Base-by-base conservation (phyloP, 2,329 filamentous ascomycete species). In the Cordyceps fumosorosea region DNA sequence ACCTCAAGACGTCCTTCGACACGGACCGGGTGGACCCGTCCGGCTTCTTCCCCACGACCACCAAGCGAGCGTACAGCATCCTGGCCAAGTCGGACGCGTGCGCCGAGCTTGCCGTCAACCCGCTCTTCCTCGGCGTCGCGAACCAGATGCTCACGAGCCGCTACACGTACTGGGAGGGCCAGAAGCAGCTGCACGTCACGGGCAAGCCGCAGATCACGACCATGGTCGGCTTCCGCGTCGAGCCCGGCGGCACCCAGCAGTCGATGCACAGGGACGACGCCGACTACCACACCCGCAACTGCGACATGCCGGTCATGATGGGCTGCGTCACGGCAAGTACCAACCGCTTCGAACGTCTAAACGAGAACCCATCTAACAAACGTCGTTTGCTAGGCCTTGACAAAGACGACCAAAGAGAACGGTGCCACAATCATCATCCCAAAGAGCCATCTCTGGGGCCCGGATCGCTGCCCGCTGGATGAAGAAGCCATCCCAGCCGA, bases 391-490 rank as follows among this genome's bases (percentile, higher is more conserved):
- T 5, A 69, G 67, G 74, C 76, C 1, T 64, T 75, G 60, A 75
- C 73, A 4, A 76, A 71, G 66, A 77, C 74, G 0, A 77, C 75
- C 1, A 70, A 69, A 20, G 73, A 75, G 45, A 78, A 78, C 51
- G 76, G 76, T 0, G 76, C 75, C 1, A 78, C 76, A 0, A 67
- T 76, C n/a, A 73, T 72, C 1, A 77, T 78, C 45, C 76, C 76
- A 0, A 71, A 72, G 6, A 75, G 72, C 12, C 76, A 78, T 63
- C 67, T 76, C 4, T 78, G 76, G 76, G 74, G 71, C 0, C 68
- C 72, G 6, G 73, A 77, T 0, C 69, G 73, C 0, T 67, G 66
- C 5, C 76, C 76, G 1, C 63, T 71, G 11, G 69, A 73, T 24
- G 69, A 75, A 10, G 76, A 78, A 53, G 73, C 75, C 1, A 66